These are phyloP conservation scores for Neonectria hederae DNA, from an alignment of 2,329 filamentous ascomycete genomes.

Conservation along the genomic window DNA sequence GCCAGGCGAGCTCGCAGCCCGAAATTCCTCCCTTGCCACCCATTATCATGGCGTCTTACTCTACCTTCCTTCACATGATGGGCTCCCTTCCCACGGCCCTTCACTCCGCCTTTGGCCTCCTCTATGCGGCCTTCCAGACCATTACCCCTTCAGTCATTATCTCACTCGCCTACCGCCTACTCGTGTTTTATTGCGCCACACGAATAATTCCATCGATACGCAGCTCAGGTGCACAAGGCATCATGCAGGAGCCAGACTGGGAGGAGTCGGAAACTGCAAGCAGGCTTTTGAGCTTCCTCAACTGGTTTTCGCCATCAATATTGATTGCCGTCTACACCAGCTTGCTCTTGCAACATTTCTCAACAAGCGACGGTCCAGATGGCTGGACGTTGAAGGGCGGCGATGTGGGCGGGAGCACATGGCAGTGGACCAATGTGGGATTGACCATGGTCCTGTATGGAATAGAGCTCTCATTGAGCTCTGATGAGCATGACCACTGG, in stretches of 20 bases:
- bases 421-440: conserved; percentile 93
- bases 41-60: conserved; percentile 98
- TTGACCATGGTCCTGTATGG: conserved; percentile 91
- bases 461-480: conserved; percentile 87
- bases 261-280: conserved; percentile 87
- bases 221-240: conserved; percentile 82
- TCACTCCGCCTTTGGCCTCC: conserved; percentile 83
- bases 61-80: conserved; percentile 85
- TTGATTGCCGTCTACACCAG: conserved; percentile 97
- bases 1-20: conserved; percentile 67
- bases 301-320: conserved; percentile 94
- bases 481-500: conserved; percentile 91
- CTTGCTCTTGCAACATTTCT: conserved; percentile 93
- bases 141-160: conserved; percentile 97
- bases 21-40: conserved; percentile 96
- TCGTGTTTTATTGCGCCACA: conserved; percentile 94
- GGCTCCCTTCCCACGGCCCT: conserved; percentile 85
- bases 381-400: conserved; percentile 89
- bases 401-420: conserved; percentile 81
- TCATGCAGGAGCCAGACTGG: conserved; percentile 85
- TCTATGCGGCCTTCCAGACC: conserved; percentile 91
- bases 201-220: conserved; percentile 94
- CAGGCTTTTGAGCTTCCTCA: conserved; percentile 82
- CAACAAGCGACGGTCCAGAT: conserved; percentile 73
- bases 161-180: conserved; percentile 89